Evolutionary conservation across 2,329 filamentous ascomycete genomes (phyloP), one percentile per base, ranked within the genome.

Genomic region (Talaromyces sp.): DNA sequence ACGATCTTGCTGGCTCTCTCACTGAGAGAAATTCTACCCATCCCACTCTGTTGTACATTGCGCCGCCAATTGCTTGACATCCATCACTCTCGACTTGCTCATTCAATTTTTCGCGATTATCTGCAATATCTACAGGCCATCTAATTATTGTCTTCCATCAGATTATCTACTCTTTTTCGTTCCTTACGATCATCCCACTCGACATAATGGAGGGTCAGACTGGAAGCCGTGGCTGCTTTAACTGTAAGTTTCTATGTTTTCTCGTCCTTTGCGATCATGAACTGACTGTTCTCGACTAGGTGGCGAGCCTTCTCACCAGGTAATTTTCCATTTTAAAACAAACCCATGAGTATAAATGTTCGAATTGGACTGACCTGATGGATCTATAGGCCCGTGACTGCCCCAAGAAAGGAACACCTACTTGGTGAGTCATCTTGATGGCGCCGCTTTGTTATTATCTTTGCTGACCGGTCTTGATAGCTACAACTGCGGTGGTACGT

Each of bases 401-500:
- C 84, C 91, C 91, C 73, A 91, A 87, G 83, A 89, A 90, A 81
- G 89, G 89, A 71, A 87, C 88, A 71, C 86, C 90, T 71, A 92
- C 91, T 79, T 93, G 90, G 89, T 92, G 81, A 77, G 86, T 78
- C 52, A 37, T 39, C n/a, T 28, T 48, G 25, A 58, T 37, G 25
- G 35, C 25, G 31, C 21, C 37, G 50, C 21, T 39, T 46, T 58
- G 42, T 63, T 18, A 60, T 61, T 59, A 42, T 62, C 54, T 62
- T n/a, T 61, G 61, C 35, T 64, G 58, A 67, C 60, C 61, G 65
- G 46, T 65, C 66, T 68, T 64, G 67, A 64, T 75, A 90, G 88
- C 85, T 92, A 91, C 82, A 92, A 91, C 84, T 92, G 89, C 77
- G 88, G 88, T 78, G 85, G 87, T 89, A 83, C 79, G 86, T 81